These are phyloP conservation scores for Plasmodium berghei DNA, from an alignment of 169 alveolate species.

Conservation along the genomic window DNA sequence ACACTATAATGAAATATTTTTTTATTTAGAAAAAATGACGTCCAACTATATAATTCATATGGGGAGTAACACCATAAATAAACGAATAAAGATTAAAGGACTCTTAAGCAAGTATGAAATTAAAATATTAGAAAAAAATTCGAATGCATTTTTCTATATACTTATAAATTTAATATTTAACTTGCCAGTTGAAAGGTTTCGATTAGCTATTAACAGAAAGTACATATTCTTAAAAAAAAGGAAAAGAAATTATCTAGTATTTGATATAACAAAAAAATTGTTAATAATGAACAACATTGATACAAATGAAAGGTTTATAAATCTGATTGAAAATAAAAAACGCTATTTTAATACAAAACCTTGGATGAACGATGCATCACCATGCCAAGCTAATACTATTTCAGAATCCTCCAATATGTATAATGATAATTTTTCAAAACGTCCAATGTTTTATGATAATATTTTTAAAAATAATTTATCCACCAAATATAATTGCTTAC, in stretches of 20 bases:
- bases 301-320: conserved; percentile 23
- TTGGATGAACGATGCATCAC: too few relatives aligned
- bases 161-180: conserved; percentile 53
- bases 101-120: conserved; percentile 40
- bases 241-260: conserved; percentile 31
- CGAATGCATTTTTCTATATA: conserved; percentile 50
- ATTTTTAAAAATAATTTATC: too few relatives aligned
- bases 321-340: conserved; percentile 8
- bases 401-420: too few relatives aligned
- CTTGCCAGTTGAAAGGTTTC: conserved; percentile 48
- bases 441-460: too few relatives aligned
- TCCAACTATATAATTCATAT: conserved; percentile 70
- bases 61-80: conserved; percentile 36
- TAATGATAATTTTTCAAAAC: too few relatives aligned
- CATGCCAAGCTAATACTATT: too few relatives aligned
- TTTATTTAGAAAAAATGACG: conserved; percentile 17
- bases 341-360: background rate
- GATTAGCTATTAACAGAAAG: conserved; percentile 67
- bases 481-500: too few relatives aligned
- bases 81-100: conserved; percentile 42
- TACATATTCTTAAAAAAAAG: conserved; percentile 47
- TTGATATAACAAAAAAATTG: conserved; percentile 49
- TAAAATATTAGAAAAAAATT: conserved; percentile 53
- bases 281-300: conserved; percentile 27
- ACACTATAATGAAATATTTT: too few relatives aligned